Evolutionary conservation across 176 grass and related monocot species (phyloP).

Genomic region (Eleusine indica): DNA sequence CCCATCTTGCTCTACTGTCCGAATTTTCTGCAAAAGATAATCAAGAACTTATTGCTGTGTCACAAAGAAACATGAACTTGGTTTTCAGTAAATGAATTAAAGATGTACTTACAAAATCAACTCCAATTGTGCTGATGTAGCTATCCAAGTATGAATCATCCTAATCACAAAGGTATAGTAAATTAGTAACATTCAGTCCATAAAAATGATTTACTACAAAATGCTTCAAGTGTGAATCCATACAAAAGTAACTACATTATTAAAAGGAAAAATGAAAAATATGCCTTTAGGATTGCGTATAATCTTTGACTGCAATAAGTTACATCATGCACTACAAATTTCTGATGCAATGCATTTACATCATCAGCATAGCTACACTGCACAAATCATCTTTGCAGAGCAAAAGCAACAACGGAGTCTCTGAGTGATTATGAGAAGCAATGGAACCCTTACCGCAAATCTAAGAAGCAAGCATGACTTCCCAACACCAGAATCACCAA

Average conservation of each 20-base stretch:
- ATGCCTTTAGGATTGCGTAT: neutral
- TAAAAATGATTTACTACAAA: neutral
- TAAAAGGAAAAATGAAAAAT: neutral
- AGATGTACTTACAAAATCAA: constrained; percentile 58
- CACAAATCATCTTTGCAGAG: neutral
- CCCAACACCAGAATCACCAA: constrained; percentile 79
- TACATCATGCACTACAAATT: neutral
- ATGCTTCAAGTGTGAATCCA: neutral
- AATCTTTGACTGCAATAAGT: neutral
- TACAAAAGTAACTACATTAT: neutral
- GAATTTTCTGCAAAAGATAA: constrained; percentile 62
- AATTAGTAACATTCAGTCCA: constrained; percentile 13
- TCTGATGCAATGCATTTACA: neutral
- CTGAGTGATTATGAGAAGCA: neutral
- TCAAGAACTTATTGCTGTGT: constrained; percentile 1
- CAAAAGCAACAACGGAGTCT: neutral
- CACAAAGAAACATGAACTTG: neutral
- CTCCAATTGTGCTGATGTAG: constrained; percentile 90
- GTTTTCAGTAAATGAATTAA: neutral
- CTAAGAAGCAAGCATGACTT: constrained; percentile 77
- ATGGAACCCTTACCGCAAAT: constrained; percentile 70
- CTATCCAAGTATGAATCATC: constrained; percentile 89
- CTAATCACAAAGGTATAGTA: constrained; percentile 19
- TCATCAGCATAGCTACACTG: neutral
- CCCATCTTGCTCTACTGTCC: constrained; percentile 83